phyloP scores from a whole-genome alignment of 306 rosid genomes.

The Gynostemma pentaphyllum region DNA sequence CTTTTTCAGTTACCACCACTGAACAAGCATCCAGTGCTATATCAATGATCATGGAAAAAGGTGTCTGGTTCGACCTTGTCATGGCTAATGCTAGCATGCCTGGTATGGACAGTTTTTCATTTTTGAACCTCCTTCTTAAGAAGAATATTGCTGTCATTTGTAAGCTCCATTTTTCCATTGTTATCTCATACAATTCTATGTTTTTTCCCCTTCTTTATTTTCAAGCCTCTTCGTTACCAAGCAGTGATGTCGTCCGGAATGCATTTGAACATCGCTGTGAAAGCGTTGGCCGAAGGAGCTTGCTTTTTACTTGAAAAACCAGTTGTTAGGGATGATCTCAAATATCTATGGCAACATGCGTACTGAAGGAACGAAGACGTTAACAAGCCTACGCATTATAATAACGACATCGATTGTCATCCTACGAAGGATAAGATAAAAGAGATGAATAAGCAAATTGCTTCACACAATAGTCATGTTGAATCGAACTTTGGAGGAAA shows the following conservation, averaged over 20 bases:
- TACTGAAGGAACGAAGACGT: constrained; percentile 6
- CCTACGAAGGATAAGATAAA: not conserved
- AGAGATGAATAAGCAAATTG: not conserved
- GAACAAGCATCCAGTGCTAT: constrained; percentile 25
- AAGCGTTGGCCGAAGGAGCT: constrained; percentile 21
- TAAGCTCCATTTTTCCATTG: constrained; percentile 11
- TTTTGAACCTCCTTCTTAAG: constrained; percentile 11
- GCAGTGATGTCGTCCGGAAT: constrained; percentile 23
- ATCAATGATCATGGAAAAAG: constrained; percentile 24
- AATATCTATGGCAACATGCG: constrained; percentile 30
- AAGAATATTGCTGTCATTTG: constrained; percentile 30
- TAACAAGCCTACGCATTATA: not conserved
- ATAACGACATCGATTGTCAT: not conserved
- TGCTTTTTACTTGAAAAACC: constrained; percentile 39
- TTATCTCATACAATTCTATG: not conserved
- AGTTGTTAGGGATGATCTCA: constrained; percentile 22
- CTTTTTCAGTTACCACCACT: constrained; percentile 26
- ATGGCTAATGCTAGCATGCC: constrained; percentile 31
- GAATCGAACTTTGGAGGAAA: not conserved
- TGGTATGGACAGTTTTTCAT: constrained; percentile 15
- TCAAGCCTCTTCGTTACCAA: not conserved
- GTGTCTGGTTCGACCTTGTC: constrained; percentile 23
- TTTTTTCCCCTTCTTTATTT: constrained; percentile 1
- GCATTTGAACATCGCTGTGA: constrained; percentile 2
- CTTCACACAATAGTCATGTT: not conserved